Conservation (phyloP, 257 asterid species). For the Ballota nigra region DNA sequence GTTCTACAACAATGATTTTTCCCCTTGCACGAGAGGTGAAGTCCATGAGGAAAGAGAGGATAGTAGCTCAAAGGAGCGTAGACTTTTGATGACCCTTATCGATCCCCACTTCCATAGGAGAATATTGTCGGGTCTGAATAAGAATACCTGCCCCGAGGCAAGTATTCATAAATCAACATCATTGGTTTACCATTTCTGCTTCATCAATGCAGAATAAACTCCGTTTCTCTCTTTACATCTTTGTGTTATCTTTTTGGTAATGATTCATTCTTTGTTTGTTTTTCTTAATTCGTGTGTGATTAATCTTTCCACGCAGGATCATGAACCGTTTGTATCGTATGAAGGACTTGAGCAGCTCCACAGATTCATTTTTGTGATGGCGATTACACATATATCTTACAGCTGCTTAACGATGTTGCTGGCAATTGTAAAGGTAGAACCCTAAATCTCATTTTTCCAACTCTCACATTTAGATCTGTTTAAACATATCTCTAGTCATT, state of each 20-base stretch:
- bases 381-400: slow-evolving; percentile 85
- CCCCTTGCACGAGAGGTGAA: slow-evolving; percentile 74
- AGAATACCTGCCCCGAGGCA: slow-evolving; percentile 76
- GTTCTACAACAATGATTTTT: slow-evolving; percentile 65
- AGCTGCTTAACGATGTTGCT: slow-evolving; percentile 98
- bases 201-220: neutral
- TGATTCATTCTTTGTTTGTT: neutral
- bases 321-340: slow-evolving; percentile 90
- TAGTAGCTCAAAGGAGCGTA: slow-evolving; percentile 41
- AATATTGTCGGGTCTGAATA: slow-evolving; percentile 54
- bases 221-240: neutral
- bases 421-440: slow-evolving; percentile 85
- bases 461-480: neutral
- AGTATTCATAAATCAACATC: slow-evolving; percentile 20
- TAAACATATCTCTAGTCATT: neutral
- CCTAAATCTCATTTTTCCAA: slow-evolving; percentile 11
- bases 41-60: slow-evolving; percentile 52
- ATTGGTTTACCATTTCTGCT: neutral
- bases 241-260: neutral
- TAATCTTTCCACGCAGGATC: slow-evolving; percentile 46
- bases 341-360: slow-evolving; percentile 99
- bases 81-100: slow-evolving; percentile 50
- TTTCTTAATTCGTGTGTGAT: neutral
- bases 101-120: slow-evolving; percentile 51
- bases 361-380: slow-evolving; percentile 97